phyloP scores from a whole-genome alignment of 257 asterid genomes.

The Osmanthus fragrans region DNA sequence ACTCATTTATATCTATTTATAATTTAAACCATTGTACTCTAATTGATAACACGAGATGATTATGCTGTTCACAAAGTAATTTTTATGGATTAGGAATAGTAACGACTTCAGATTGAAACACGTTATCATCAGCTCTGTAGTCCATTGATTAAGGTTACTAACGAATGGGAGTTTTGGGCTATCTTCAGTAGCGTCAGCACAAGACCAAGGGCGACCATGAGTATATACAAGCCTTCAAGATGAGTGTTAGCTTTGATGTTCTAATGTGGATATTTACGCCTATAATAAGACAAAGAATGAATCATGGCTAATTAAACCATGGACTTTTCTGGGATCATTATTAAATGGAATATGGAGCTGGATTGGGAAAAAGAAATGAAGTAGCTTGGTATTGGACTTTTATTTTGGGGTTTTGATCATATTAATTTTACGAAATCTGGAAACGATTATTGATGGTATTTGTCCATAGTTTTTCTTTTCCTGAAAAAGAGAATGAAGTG shows the following conservation, averaged over 20 bases:
- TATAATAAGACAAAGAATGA: not conserved
- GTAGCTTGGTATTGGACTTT: not conserved
- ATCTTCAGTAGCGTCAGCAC: slow-evolving; percentile 13
- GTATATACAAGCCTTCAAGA: slow-evolving; percentile 1
- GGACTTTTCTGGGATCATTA: not conserved
- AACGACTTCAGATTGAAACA: not conserved
- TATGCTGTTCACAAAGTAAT: not conserved
- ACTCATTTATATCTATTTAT: no score
- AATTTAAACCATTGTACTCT: no score
- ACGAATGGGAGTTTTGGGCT: slow-evolving; percentile 10
- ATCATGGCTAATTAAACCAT: not conserved
- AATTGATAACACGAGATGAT: not conserved
- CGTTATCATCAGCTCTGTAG: slow-evolving; percentile 12
- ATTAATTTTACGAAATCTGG: not conserved
- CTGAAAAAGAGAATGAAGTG: not conserved
- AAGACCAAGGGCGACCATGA: slow-evolving; percentile 7
- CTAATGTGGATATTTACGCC: not conserved
- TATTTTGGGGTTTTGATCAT: not conserved
- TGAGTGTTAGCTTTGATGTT: not conserved
- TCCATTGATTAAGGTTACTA: slow-evolving; percentile 12
- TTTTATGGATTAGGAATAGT: not conserved
- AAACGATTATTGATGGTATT: not conserved
- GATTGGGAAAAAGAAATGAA: not conserved
- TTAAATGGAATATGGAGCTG: not conserved
- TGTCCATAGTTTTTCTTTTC: not conserved